Percentiles rank a stretch among this genome's conserved stretches.
Conservation (phyloP, 2,329 filamentous ascomycete species). For the Penicillium sumatraense region DNA sequence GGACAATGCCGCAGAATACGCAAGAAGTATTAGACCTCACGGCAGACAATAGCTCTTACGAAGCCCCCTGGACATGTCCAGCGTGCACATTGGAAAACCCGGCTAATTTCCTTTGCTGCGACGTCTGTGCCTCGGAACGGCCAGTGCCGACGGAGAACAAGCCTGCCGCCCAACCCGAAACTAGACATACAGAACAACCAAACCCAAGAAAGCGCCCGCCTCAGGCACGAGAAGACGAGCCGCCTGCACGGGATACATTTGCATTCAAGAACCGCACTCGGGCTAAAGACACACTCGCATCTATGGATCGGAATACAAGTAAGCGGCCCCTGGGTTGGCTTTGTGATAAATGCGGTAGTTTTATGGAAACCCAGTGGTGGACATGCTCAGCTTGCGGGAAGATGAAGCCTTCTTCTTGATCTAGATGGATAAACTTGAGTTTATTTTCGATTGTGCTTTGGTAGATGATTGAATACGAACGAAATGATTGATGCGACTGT, state of each 20-base stretch:
- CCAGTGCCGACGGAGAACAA: conserved; percentile 38
- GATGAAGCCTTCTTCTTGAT: conserved; percentile 60
- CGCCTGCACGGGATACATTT: conserved; percentile 18
- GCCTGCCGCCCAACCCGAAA: conserved; percentile 4
- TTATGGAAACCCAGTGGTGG: conserved; percentile 70
- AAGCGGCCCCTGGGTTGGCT: conserved; percentile 62
- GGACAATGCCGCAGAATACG: background rate
- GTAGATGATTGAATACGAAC: background rate
- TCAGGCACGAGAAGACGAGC: conserved; percentile 11
- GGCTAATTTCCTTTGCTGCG: conserved; percentile 62
- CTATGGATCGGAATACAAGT: conserved; percentile 47
- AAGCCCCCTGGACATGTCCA: conserved; percentile 61
- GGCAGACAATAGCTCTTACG: conserved; percentile 37
- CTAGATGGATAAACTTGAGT: background rate
- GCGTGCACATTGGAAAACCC: conserved; percentile 67
- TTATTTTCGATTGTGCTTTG: background rate
- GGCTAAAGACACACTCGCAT: conserved; percentile 43
- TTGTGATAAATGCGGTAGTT: conserved; percentile 62
- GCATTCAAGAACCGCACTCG: conserved; percentile 35
- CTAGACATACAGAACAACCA: conserved; percentile 6
- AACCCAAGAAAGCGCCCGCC: conserved; percentile 29
- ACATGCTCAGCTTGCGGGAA: conserved; percentile 64
- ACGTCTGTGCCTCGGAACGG: conserved; percentile 63
- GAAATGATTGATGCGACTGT: background rate
- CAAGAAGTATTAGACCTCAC: conserved; percentile 20